These are phyloP conservation scores for Maudiozyma saulgeensis DNA, from an alignment of 805 yeast genomes.

Conservation along the genomic window DNA sequence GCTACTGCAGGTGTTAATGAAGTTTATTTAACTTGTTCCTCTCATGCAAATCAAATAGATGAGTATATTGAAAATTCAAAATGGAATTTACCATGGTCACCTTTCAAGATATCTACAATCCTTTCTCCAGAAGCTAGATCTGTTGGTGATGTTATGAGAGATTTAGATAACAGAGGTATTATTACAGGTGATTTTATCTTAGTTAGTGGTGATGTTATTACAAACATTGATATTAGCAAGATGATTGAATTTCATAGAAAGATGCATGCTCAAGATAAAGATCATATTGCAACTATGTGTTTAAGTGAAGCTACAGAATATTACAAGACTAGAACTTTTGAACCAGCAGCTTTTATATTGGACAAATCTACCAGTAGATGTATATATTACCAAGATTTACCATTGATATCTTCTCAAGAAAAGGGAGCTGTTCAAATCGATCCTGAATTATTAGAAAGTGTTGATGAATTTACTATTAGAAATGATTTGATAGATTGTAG, in stretches of 20 bases:
- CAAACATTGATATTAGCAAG: conserved; percentile 72
- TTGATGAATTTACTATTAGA: conserved; percentile 68
- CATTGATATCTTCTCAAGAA: conserved; percentile 40
- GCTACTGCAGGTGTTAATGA: conserved; percentile 87
- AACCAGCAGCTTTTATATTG: conserved; percentile 77
- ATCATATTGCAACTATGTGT: conserved; percentile 92
- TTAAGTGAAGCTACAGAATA: conserved; percentile 73
- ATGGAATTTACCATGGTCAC: conserved; percentile 62
- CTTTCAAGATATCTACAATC: conserved; percentile 71
- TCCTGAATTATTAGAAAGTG: conserved; percentile 68
- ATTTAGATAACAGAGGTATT: conserved; percentile 80
- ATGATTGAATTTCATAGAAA: conserved; percentile 65
- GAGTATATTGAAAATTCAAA: conserved; percentile 65
- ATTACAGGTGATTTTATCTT: conserved; percentile 84
- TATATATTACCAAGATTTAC: conserved; percentile 73
- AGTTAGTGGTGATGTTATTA: conserved; percentile 91
- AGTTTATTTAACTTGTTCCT: conserved; percentile 79
- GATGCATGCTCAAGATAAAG: conserved; percentile 67
- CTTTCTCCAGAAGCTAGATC: conserved; percentile 80
- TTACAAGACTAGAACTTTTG: conserved; percentile 77
- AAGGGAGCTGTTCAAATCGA: conserved; percentile 54
- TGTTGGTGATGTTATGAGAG: conserved; percentile 97
- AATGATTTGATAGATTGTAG: conserved; percentile 95
- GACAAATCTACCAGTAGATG: conserved; percentile 70
- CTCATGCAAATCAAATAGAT: conserved; percentile 85